Evolutionary conservation across 768 basidiomycete species (phyloP), one percentile per base, ranked within the genome.

Genomic region (Auriscalpium microsporum): DNA sequence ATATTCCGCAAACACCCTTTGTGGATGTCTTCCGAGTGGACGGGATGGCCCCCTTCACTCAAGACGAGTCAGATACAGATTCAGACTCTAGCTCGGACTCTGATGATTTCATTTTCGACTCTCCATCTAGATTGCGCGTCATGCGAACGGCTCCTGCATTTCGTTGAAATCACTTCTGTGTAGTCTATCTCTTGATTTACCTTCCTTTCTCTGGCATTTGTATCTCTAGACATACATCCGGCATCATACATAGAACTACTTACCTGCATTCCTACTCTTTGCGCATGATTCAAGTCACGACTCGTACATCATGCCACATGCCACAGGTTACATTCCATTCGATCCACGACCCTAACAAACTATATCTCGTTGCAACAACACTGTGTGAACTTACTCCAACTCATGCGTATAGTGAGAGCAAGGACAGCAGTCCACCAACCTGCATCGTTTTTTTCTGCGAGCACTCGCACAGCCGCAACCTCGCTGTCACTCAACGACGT

Each of bases 1-100:
- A 84, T 61, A 71, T 78, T 16, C 88, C 88, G 2, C 83, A 83
- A 61, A 90, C 88, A n/a, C 88, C 88, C 3, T 88, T 87, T 71
- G 71, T 82, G 10, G 87, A 89, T 64, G 82, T 86, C 35, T 90
- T 90, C 74, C 75, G 78, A 51, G 78, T 90, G 23, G 76, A 76
- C 35, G 52, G 57, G 23, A 47, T 61, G 52, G 55, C 58, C n/a
- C 58, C 64, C 35, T 65, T 62, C 45, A 48, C 33, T n/a, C 53
- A 36, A 10, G 61, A 57, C 16, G 58, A 57, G 17, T 62, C 61
- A 1, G 68, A 69, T n/a, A 64, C 69, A 8, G 67, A 67, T 36
- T 68, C 65, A 17, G 71, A 68, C 33, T 60, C 58, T 19, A 66
- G 66, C 46, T 67, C 63, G 16, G 68, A 67, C 38, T 69, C 69